Base-by-base conservation (phyloP, 2,329 filamentous ascomycete species). In the Claviceps sp. region DNA sequence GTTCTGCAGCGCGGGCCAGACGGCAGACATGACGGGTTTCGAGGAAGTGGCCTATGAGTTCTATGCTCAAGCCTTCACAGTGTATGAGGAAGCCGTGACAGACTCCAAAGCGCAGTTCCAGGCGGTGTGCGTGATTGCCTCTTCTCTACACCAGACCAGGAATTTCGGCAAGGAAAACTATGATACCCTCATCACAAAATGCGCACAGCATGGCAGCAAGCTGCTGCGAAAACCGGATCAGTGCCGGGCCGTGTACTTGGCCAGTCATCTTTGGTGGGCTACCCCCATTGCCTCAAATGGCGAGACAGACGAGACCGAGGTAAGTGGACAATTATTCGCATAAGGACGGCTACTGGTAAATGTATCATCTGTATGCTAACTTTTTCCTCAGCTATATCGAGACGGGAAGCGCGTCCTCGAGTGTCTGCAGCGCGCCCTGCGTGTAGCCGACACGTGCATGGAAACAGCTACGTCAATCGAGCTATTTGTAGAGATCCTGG, bases 401-500 rank as follows among this genome's bases (percentile, higher is more conserved):
- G 93, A 98, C 61, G 93, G 93, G 51, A 98, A 98, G 71, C 83
- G 93, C 48, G 93, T 98, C 2, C 79, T 98, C 5, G 93, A 98
- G 67, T 98, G 93, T 63, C 76, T 98, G 47, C 93, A 98, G 68
- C 85, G 93, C 52, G 93, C 93, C 11, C 82, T 98, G 9, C 85
- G 94, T 38, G 94, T 98, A 29, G 94, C 93, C 2, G 93, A 98
- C 68, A 94, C 93, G 6, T 98, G 93, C 71, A 98, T 98, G 93
- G 94, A 98, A 68, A 93, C 90, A 7, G 88, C 89, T 6, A 89
- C 96, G 4, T 96, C 89, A 2, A 93, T 98, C 46, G 94, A 98
- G 70, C 78, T 98, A 47, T 98, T 98, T 69, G 91, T 98, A 52
- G 93, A 98, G 71, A 98, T 98, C 56, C 73, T 98, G 52, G 96